These are phyloP conservation scores for Trifolium pratense DNA, from an alignment of 306 rosid genomes.

Conservation along the genomic window DNA sequence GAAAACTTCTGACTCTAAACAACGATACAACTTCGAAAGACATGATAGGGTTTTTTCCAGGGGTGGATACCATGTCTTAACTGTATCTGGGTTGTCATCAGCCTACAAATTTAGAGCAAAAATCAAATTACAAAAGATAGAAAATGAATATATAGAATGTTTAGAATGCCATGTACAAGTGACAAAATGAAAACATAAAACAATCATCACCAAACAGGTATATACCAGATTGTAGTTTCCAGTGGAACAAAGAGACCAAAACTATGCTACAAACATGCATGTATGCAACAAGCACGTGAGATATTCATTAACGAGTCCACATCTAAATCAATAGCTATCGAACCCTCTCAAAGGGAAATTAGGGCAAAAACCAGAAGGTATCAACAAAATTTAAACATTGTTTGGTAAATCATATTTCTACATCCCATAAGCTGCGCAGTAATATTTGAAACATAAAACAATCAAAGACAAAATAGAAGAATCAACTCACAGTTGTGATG, in stretches of 20 bases:
- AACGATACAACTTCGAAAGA: constrained; percentile 92
- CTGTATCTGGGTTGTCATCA: constrained; percentile 72
- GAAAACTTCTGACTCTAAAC: constrained; percentile 89
- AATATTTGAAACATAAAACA: constrained; percentile 16
- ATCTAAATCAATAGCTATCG: constrained; percentile 6
- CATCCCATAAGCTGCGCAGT: constrained; percentile 3
- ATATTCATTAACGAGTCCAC: constrained; percentile 12
- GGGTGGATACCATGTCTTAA: constrained; percentile 92
- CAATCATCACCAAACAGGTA: constrained; percentile 31
- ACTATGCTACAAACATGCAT: constrained; percentile 27
- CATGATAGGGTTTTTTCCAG: constrained; percentile 91
- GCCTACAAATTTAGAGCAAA: constrained; percentile 57
- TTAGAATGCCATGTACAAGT: constrained; percentile 28
- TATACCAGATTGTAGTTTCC: constrained; percentile 22
- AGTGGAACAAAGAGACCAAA: constrained; percentile 13
- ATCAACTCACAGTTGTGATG: constrained; percentile 7
- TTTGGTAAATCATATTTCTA: constrained; percentile 26
- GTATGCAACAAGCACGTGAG: constrained; percentile 18
- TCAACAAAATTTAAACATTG: constrained; percentile 15
- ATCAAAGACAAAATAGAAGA: constrained; percentile 6
- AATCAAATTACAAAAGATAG: constrained; percentile 25
- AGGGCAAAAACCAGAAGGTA: constrained; percentile 29
- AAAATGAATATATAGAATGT: constrained; percentile 21
- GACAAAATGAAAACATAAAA: constrained; percentile 20
- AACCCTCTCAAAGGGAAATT: neutral